Conservation (phyloP, 495 filamentous ascomycete species). For the Podospora comata region DNA sequence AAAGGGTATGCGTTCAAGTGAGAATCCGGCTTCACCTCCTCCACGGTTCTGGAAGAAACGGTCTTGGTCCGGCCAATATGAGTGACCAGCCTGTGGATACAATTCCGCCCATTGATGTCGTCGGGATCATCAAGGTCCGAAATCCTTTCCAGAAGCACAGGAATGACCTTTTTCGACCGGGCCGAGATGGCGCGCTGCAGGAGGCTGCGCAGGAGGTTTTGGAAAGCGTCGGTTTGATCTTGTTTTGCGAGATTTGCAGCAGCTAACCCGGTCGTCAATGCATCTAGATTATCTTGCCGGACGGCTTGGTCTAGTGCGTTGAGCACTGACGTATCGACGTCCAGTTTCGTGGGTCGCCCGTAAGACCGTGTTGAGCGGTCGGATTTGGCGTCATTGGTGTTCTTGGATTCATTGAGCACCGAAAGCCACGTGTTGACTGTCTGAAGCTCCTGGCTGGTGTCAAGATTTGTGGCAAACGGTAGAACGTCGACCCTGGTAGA, state of each 20-base stretch:
- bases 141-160: conserved; percentile 62
- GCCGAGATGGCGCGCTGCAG: conserved; percentile 80
- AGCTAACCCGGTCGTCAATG: conserved; percentile 56
- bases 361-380: conserved; percentile 68
- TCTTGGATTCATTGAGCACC: conserved; percentile 67
- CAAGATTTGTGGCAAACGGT: conserved; percentile 75
- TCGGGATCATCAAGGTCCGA: conserved; percentile 75
- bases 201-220: conserved; percentile 67
- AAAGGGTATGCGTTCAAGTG: conserved; percentile 47
- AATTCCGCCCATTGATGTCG: conserved; percentile 91
- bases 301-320: conserved; percentile 76
- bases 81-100: conserved; percentile 87
- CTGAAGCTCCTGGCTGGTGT: conserved; percentile 62
- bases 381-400: conserved; percentile 66
- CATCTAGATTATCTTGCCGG: conserved; percentile 64
- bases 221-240: conserved; percentile 48
- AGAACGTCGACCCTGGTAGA: conserved; percentile 81
- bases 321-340: conserved; percentile 32
- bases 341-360: conserved; percentile 57
- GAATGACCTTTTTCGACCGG: conserved; percentile 63
- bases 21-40: conserved; percentile 30
- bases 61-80: conserved; percentile 78
- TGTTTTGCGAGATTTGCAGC: conserved; percentile 58
- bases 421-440: conserved; percentile 91
- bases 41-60: conserved; percentile 44